These are phyloP conservation scores for Penicillium sp. DNA, from an alignment of 2,329 filamentous ascomycete genomes.

Conservation along the genomic window DNA sequence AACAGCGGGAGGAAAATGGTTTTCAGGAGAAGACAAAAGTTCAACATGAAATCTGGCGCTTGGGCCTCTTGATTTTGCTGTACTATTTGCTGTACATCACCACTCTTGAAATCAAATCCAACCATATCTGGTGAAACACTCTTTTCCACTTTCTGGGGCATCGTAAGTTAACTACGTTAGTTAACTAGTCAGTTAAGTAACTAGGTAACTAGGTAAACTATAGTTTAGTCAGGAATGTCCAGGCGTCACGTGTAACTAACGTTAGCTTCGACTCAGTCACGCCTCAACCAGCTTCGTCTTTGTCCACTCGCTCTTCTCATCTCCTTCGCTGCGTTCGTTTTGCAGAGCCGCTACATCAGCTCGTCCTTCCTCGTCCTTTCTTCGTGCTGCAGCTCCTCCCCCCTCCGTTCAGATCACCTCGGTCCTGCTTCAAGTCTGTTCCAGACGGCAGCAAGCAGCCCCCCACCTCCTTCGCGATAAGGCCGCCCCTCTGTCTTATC, in stretches of 20 bases:
- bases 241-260: not conserved
- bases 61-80: conserved; percentile 18
- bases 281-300: not conserved
- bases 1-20: conserved; percentile 24
- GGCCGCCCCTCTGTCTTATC: conserved; percentile 20
- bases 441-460: conserved; percentile 4
- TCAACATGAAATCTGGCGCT: conserved; percentile 26
- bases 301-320: not conserved
- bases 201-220: too few species aligned
- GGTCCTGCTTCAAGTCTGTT: conserved; percentile 9
- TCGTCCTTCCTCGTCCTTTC: not conserved
- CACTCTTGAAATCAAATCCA: conserved; percentile 7
- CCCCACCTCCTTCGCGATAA: conserved; percentile 1
- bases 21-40: conserved; percentile 26
- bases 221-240: not conserved
- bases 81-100: conserved; percentile 17
- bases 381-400: conserved; percentile 3
- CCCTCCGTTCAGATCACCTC: conserved; percentile 3
- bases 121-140: not conserved
- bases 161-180: too few species aligned
- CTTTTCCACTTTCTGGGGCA: not conserved
- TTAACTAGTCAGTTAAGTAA: too few species aligned
- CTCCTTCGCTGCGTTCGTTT: not conserved
- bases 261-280: not conserved
- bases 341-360: not conserved